Base-by-base conservation (phyloP, 2,329 filamentous ascomycete genomes). In the Scedosporium apiospermum region DNA sequence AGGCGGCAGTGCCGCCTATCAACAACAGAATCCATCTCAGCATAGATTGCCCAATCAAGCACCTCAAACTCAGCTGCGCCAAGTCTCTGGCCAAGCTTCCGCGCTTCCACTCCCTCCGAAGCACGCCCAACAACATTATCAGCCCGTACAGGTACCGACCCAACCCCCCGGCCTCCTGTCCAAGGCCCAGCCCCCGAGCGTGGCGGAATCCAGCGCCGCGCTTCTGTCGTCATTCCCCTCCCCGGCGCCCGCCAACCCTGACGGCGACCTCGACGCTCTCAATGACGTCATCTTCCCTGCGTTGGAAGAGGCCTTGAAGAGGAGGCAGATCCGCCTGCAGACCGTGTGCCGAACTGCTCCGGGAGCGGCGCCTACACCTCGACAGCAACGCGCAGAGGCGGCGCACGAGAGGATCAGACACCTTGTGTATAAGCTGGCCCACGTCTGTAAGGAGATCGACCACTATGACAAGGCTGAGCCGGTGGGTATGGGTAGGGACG, bases 281-380 rank as follows among this genome's bases (percentile, higher is more conserved):
- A 91, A 89, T 70, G 91, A 93, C 67, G 93, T 99, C 60, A 91
- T 99, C 44, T 87, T 98, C 65, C 95, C 95, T 0, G 93, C 95
- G 1, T 82, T 99, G 1, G 92, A 96, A 74, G 90, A 95, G 67
- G 92, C 95, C 6, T 84, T 98, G 21, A 91, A 92, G 72, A 84
- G 95, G 60, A 88, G 95, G 61, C 83, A 86, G 71, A 82, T 82
- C 66, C 79, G 83, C 46, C 75, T 88, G 61, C 84, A 84, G 69
- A 80, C 82, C 63, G 69, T 78, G 55, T 78, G 81, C 65, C 76
- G 77, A 42, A 44, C 46, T 14, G 30, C 46, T 4, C 71, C 76
- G 41, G 71, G 65, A 10, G 73, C 71, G 68, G 74, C 72, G 71
- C 74, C 81, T 14, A 84, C 86, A 9, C 82, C 83, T 30, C 84